These are phyloP conservation scores for Ilyonectria sp. DNA, from an alignment of 2,329 filamentous ascomycete species.

Conservation along the genomic window DNA sequence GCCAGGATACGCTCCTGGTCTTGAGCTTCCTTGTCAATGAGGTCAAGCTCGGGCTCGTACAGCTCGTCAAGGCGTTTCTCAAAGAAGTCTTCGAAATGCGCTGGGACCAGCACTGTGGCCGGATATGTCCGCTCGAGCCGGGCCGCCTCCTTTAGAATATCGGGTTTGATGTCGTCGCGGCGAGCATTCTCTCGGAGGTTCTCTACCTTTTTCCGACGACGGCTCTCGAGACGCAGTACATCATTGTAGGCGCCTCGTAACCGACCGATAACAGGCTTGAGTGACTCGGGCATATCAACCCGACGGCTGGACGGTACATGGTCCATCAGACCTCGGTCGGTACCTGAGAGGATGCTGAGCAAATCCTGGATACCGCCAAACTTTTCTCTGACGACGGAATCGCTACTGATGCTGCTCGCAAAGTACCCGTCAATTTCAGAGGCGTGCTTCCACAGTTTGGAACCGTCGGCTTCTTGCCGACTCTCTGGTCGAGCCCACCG, in stretches of 20 bases:
- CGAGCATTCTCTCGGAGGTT: conserved; percentile 83
- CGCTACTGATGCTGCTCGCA: conserved; percentile 71
- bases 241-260: conserved; percentile 89
- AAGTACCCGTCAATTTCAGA: conserved; percentile 91
- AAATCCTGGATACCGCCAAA: conserved; percentile 82
- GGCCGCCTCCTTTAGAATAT: conserved; percentile 86
- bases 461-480: conserved; percentile 74
- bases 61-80: conserved; percentile 81
- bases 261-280: conserved; percentile 84
- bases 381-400: conserved; percentile 80
- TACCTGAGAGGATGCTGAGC: conserved; percentile 82
- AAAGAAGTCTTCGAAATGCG: conserved; percentile 94
- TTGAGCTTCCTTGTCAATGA: conserved; percentile 77
- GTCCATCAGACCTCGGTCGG: conserved; percentile 86
- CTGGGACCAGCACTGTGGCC: conserved; percentile 86
- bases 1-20: conserved; percentile 83
- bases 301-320: conserved; percentile 90
- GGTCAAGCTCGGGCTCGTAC: conserved; percentile 84
- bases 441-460: conserved; percentile 81
- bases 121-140: conserved; percentile 89
- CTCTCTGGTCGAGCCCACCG: conserved; percentile 84
- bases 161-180: conserved; percentile 89
- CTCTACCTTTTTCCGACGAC: conserved; percentile 85
- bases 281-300: conserved; percentile 82
- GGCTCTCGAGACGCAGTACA: conserved; percentile 84